Percentiles rank a stretch among this genome's conserved stretches.
These are phyloP conservation scores for Metschnikowia shivogae DNA, from an alignment of 805 yeast genomes.

Conservation along the genomic window DNA sequence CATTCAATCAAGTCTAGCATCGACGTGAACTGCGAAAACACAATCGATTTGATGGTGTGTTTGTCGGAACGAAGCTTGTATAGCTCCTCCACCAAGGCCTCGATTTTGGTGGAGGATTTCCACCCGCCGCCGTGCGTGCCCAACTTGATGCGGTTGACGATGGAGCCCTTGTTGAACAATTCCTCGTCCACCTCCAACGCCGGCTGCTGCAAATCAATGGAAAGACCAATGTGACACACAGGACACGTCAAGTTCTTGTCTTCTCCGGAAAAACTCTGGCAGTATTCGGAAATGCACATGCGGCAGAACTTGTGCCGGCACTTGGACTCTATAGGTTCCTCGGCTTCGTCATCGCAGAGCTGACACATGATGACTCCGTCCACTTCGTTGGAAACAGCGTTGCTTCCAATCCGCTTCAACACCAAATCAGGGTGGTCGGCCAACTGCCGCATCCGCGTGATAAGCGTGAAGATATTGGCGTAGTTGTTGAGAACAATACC, in stretches of 20 bases:
- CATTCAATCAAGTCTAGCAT: constrained; percentile 96
- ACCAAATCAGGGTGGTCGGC: constrained; percentile 99
- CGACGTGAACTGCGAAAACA: constrained; percentile 93
- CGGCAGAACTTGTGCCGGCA: constrained; percentile 95
- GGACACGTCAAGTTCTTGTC: constrained; percentile 74
- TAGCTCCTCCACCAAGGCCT: constrained; percentile 90
- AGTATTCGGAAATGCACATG: constrained; percentile 85
- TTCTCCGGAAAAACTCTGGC: constrained; percentile 71
- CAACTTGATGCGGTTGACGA: constrained; percentile 84
- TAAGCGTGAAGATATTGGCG: constrained; percentile 93
- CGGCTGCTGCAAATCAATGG: constrained; percentile 86
- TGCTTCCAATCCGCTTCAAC: constrained; percentile 57
- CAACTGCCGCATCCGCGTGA: constrained; percentile 95
- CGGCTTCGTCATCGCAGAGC: constrained; percentile 96
- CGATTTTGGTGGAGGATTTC: constrained; percentile 95
- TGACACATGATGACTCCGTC: constrained; percentile 74
- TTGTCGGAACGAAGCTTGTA: constrained; percentile 81
- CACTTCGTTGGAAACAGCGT: constrained; percentile 33
- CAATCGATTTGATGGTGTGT: constrained; percentile 90
- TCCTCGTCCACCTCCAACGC: constrained; percentile 68
- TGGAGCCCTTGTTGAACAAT: constrained; percentile 57
- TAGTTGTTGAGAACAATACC: constrained; percentile 96
- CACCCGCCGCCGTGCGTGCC: constrained; percentile 67
- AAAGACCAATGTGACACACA: constrained; percentile 89
- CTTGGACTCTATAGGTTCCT: constrained; percentile 91